Evolutionary conservation across 2,329 filamentous ascomycete species (phyloP), one percentile per base, ranked within the genome.

Genomic region (Xylariaceae sp.): DNA sequence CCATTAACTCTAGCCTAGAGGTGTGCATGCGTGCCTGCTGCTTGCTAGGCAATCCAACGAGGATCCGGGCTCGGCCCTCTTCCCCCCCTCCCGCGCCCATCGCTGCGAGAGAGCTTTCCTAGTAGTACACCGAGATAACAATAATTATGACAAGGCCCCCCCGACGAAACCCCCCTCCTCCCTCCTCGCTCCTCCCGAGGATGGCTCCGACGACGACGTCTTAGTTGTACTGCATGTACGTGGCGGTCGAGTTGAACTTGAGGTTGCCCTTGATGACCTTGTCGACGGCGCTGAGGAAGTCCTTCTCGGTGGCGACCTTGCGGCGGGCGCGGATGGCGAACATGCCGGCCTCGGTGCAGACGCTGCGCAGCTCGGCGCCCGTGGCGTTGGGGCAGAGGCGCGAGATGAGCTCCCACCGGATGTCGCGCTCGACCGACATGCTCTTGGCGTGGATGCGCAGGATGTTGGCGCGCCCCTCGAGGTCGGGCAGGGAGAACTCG

Each of bases 181-280:
- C n/a, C n/a, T n/a, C n/a, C n/a, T n/a, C n/a, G n/a, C n/a, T n/a
- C n/a, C n/a, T n/a, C n/a, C n/a, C n/a, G n/a, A n/a, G n/a, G n/a
- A n/a, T n/a, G n/a, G n/a, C n/a, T n/a, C n/a, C n/a, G n/a, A n/a
- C n/a, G 19, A 6, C 3, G 25, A 16, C 10, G n/a, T 19, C 14
- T 38, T 94, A 96, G 65, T 98, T 98, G 75, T 98, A 98, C 68
- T 96, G 92, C 76, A 92, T 92, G 68, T 98, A 98, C 43, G 85
- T 88, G 31, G 92, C 90, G 39, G 92, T 98, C 38, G 85, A 93
- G 77, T 95, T 96, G 74, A 98, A 98, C 77, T 98, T 98, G 60
- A 94, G 71, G 64, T 96, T 95, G 51, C 85, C 89, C 76, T 95
- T 94, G 70, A 96, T 96, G 44, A 98, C 92, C 78, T 98, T 98